Conservation (phyloP, 1,284 basidiomycete genomes). For the Chalciporus piperatoides region DNA sequence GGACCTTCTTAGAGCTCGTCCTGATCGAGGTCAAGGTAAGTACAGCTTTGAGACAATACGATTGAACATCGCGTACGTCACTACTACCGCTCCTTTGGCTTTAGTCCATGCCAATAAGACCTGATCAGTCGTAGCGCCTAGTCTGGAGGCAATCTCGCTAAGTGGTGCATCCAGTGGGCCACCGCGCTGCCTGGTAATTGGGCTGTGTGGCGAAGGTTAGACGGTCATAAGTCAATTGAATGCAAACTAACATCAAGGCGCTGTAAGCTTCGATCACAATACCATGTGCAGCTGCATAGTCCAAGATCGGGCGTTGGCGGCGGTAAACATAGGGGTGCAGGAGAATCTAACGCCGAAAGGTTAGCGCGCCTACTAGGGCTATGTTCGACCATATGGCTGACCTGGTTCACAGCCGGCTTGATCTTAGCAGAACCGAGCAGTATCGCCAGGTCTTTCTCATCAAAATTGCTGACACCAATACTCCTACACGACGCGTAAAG, state of each 20-base stretch:
- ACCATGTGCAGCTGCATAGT: conserved; percentile 51
- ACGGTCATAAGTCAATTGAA: not conserved
- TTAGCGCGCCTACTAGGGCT: not conserved
- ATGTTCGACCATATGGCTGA: conserved; percentile 21
- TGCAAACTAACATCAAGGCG: conserved; percentile 48
- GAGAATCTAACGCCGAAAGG: conserved; percentile 44
- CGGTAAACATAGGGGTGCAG: conserved; percentile 70
- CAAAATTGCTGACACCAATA: conserved; percentile 76
- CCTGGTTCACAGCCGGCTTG: conserved; percentile 71
- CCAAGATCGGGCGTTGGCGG: conserved; percentile 52
- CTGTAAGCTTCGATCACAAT: conserved; percentile 73
- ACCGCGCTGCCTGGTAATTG: conserved; percentile 57
- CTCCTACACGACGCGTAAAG: conserved; percentile 40
- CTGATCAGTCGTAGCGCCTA: conserved; percentile 59
- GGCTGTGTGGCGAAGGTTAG: conserved; percentile 30
- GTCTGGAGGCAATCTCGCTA: conserved; percentile 49
- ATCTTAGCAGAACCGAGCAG: conserved; percentile 55
- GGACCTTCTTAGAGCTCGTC: conserved; percentile 61
- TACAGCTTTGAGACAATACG: not conserved
- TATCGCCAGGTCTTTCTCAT: conserved; percentile 50
- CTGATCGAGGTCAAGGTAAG: conserved; percentile 32
- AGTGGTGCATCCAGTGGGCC: conserved; percentile 68
- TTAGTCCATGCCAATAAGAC: conserved; percentile 67
- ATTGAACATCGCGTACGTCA: conserved; percentile 48
- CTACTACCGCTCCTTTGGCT: conserved; percentile 59